Evolutionary conservation across 805 yeast genomes (phyloP).

Genomic region (Jamesozyma rosinii): DNA sequence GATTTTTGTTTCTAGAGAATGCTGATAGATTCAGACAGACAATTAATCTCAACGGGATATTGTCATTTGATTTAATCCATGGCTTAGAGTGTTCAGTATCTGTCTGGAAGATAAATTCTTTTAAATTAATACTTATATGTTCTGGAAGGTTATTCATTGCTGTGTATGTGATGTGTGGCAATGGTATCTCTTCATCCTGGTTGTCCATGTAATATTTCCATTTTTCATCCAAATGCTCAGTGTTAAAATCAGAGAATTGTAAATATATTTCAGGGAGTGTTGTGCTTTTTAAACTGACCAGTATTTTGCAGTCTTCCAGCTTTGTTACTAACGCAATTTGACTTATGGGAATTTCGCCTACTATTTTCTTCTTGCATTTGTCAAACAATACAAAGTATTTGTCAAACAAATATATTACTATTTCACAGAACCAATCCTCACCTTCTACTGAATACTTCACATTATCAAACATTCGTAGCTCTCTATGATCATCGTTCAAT

Average conservation of each 20-base stretch:
- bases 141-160: constrained; percentile 38
- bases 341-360: constrained; percentile 36
- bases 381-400: constrained; percentile 15
- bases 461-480: constrained; percentile 33
- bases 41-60: constrained; percentile 34
- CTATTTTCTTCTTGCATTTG: constrained; percentile 18
- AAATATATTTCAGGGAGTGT: constrained; percentile 37
- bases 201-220: constrained; percentile 33
- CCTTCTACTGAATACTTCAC: constrained; percentile 38
- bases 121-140: constrained; percentile 6
- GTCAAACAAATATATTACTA: constrained; percentile 12
- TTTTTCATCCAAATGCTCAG: constrained; percentile 30
- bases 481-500: constrained; percentile 6
- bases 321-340: constrained; percentile 30
- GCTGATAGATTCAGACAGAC: constrained; percentile 33
- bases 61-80: constrained; percentile 11
- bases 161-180: constrained; percentile 41
- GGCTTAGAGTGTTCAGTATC: constrained; percentile 4
- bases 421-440: constrained; percentile 32
- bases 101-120: background rate
- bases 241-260: constrained; percentile 21
- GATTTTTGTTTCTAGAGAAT: constrained; percentile 14
- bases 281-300: constrained; percentile 34
- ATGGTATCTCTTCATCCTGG: constrained; percentile 3
- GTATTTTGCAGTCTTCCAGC: constrained; percentile 20